phyloP scores from a whole-genome alignment of 345 rosid species.

The Lumnitzera littorea region DNA sequence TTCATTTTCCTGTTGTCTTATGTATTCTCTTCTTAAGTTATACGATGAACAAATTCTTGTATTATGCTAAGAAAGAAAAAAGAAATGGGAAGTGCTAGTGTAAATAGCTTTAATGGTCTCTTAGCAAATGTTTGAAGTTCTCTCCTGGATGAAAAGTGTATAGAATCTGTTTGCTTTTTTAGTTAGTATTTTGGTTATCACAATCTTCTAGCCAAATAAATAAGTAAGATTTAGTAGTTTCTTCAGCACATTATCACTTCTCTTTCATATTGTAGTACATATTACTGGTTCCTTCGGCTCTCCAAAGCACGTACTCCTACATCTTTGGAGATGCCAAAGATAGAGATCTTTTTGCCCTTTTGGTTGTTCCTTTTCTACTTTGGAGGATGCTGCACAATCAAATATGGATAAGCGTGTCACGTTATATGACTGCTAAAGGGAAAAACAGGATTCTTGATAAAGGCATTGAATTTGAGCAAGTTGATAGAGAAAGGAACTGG shows the following conservation, averaged over 20 bases:
- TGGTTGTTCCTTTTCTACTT: slow-evolving; percentile 33
- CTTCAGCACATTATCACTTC: neutral
- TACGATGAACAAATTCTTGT: too few species aligned
- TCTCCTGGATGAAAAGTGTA: too few species aligned
- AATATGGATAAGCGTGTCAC: slow-evolving; percentile 57
- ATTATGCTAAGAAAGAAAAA: too few species aligned
- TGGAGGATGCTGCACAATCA: slow-evolving; percentile 61
- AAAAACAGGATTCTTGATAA: slow-evolving; percentile 49
- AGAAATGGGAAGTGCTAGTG: too few species aligned
- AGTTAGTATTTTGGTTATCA: too few species aligned
- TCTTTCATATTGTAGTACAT: slow-evolving; percentile 25
- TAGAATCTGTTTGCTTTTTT: too few species aligned
- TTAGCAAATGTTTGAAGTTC: too few species aligned
- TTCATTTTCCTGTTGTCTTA: too few species aligned
- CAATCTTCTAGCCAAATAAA: too few species aligned
- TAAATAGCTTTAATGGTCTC: too few species aligned
- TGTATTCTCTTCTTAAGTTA: too few species aligned
- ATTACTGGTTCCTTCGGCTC: slow-evolving; percentile 36
- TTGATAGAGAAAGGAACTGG: slow-evolving; percentile 62
- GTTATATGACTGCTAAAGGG: slow-evolving; percentile 57
- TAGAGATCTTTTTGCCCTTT: slow-evolving; percentile 27
- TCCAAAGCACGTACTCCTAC: slow-evolving; percentile 26
- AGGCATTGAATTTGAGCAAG: slow-evolving; percentile 71
- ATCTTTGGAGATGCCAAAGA: slow-evolving; percentile 17
- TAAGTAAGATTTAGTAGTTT: neutral